Percentiles rank a stretch among this genome's conserved stretches.
Conservation (phyloP, 495 filamentous ascomycete species). For the Amphirosellinia nigrospora region DNA sequence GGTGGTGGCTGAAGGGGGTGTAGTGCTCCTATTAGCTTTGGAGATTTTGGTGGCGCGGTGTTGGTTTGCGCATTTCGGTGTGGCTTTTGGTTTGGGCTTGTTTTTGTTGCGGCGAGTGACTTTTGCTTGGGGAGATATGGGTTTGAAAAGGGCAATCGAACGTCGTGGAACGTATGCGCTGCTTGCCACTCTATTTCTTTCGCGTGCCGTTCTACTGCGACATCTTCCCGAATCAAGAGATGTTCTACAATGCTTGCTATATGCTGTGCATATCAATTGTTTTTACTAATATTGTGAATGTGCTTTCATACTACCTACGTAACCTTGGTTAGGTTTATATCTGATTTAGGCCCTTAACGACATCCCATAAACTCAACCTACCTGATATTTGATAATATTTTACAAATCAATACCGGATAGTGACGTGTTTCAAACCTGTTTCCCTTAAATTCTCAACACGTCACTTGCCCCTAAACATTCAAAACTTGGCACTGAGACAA, state of each 20-base stretch:
- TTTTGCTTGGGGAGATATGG: neutral
- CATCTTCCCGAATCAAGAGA: neutral
- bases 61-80: slow-evolving; percentile 4
- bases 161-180: neutral
- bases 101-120: neutral
- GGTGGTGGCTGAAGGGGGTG: slow-evolving; percentile 1
- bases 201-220: neutral
- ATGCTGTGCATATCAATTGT: neutral
- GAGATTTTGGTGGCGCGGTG: neutral
- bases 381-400: too few relatives aligned
- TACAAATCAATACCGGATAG: too few relatives aligned
- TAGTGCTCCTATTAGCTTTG: neutral
- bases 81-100: slow-evolving; percentile 1
- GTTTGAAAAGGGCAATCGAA: neutral
- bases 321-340: neutral
- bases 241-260: neutral
- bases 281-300: neutral
- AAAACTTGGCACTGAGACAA: too few relatives aligned
- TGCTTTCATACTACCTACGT: neutral
- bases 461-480: too few relatives aligned
- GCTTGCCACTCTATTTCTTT: neutral
- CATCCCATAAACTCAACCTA: neutral
- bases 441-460: too few relatives aligned
- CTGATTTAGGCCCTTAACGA: neutral
- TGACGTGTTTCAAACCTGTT: too few relatives aligned